phyloP scores from a whole-genome alignment of 2,329 filamentous ascomycete species.

The Cladosporium sp. region DNA sequence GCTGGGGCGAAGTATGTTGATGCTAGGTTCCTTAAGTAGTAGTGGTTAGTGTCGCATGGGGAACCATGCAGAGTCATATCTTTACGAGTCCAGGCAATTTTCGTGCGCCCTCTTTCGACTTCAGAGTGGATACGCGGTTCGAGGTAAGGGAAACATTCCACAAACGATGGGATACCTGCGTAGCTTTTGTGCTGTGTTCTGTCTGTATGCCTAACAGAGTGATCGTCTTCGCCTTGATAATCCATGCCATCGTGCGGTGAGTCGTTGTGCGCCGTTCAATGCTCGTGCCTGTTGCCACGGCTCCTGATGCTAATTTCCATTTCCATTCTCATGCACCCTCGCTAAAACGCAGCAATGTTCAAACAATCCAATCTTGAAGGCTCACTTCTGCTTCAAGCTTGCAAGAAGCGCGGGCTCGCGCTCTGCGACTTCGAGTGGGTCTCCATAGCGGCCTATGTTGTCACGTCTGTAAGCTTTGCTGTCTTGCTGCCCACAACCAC shows the following conservation, averaged over 20 bases:
- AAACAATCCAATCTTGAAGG: background rate
- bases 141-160: too few relatives aligned
- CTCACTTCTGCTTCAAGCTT: background rate
- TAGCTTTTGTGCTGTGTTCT: too few relatives aligned
- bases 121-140: too few relatives aligned
- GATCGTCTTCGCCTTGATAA: too few relatives aligned
- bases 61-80: too few relatives aligned
- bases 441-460: slow-evolving; percentile 30
- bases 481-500: background rate
- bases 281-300: background rate
- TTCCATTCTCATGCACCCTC: background rate
- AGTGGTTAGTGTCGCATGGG: background rate
- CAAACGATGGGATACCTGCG: background rate
- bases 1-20: slow-evolving; percentile 39
- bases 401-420: slow-evolving; percentile 24
- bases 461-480: slow-evolving; percentile 9
- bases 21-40: slow-evolving; percentile 32
- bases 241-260: too few relatives aligned
- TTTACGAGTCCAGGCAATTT: too few relatives aligned
- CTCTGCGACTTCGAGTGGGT: slow-evolving; percentile 32
- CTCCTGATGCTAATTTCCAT: background rate
- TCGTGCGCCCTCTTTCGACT: too few relatives aligned
- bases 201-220: too few relatives aligned
- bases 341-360: slow-evolving; percentile 8
- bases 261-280: background rate